Evolutionary conservation across 257 asterid genomes (phyloP), one percentile per base, ranked within the genome.

Genomic region (Galeopsis tetrahit): DNA sequence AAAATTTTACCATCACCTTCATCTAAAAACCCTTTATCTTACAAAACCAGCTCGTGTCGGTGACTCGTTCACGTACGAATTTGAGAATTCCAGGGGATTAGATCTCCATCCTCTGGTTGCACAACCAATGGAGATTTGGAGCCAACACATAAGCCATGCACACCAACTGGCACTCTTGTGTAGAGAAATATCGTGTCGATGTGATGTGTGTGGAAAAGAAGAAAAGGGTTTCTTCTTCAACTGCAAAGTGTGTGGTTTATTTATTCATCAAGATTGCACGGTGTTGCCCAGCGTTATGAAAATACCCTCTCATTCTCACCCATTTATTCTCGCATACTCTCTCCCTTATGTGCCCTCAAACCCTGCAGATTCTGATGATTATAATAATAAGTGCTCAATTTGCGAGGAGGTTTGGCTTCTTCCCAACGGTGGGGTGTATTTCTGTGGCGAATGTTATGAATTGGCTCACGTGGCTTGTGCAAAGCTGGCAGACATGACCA

Each of bases 221-320:
- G 38, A 64, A 3, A 6, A n/a, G 4, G 71, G 71, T 6, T 48
- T 48, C 71, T 65, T 65, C 39, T 65, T 65, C 70, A 4, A n/a
- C 31, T 43, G 57, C 56, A 3, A 10, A 44, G 11, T 2, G 1
- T 32, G 59, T 7, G 14, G 44, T 32, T 21, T 21, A 21, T 21
- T 21, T 21, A 21, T 21, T 21, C 28, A 21, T 21, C 28, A 21
- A 21, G 28, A 21, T 21, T 67, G 61, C 8, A 46, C 70, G 6
- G 1, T 46, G 1, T 11, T 66, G 58, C 70, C 70, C 40, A 66
- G 6, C 32, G 1, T 3, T 32, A 8, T 66, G 6, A 44, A n/a
- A 0, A 5, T 66, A 1, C 11, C 11, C 3, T 0, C 5, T 44
- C 32, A 32, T 44, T 44, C 43, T 13, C 13, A 46, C 0, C 71